Evolutionary conservation across 2,329 filamentous ascomycete species (phyloP).

Genomic region (Penicillium sp.): DNA sequence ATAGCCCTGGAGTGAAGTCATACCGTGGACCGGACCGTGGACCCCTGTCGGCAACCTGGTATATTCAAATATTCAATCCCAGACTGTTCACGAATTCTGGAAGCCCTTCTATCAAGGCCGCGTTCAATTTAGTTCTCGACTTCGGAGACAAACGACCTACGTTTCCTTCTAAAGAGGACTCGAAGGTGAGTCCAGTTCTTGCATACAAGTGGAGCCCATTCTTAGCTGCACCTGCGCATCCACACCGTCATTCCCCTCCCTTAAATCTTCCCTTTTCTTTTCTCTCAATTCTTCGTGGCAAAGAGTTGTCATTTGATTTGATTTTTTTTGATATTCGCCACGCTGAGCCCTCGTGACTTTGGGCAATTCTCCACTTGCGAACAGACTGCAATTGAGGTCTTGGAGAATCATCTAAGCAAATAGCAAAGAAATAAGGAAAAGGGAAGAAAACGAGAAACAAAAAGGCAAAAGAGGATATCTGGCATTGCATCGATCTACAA

Average conservation of each 20-base stretch:
- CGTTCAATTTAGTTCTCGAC: slow-evolving; percentile 1
- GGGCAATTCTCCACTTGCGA: not conserved
- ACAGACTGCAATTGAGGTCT: too few species aligned
- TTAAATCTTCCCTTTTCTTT: slow-evolving; percentile 6
- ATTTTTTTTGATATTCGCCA: not conserved
- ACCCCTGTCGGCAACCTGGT: not conserved
- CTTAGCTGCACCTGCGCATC: slow-evolving; percentile 15
- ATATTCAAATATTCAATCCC: slow-evolving; percentile 13
- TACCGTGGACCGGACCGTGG: not conserved
- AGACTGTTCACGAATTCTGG: slow-evolving; percentile 7
- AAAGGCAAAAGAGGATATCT: not conserved
- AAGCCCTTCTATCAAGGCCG: not conserved
- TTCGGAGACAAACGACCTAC: not conserved
- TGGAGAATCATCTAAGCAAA: too few species aligned
- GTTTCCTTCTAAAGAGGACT: not conserved
- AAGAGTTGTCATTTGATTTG: not conserved
- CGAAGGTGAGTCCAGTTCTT: not conserved
- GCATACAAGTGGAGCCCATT: slow-evolving; percentile 10
- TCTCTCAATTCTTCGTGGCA: not conserved
- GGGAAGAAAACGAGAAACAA: not conserved
- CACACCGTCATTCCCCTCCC: slow-evolving; percentile 27
- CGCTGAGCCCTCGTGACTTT: not conserved
- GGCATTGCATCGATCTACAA: not conserved
- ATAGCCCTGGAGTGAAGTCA: not conserved
- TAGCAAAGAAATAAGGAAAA: not conserved